These are phyloP conservation scores for Vanrija sp. DNA, from an alignment of 1,284 basidiomycete genomes.

Conservation along the genomic window DNA sequence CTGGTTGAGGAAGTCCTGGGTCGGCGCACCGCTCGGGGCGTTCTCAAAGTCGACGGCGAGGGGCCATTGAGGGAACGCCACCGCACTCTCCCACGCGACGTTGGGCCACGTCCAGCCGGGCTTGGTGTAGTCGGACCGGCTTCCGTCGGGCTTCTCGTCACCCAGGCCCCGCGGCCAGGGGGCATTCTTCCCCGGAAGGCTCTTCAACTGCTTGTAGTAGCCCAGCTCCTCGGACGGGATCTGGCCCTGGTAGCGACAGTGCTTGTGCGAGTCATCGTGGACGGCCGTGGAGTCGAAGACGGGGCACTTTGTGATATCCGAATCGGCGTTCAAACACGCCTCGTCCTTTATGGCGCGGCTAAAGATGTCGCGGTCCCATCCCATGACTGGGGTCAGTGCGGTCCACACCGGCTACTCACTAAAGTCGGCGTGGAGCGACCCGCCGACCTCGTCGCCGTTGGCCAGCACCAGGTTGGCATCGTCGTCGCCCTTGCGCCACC, in stretches of 20 bases:
- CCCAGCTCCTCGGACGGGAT: slow-evolving; percentile 14
- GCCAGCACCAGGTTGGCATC: slow-evolving; percentile 4
- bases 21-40: too few species aligned
- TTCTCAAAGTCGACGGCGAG: too few species aligned
- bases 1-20: too few species aligned
- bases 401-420: too few species aligned
- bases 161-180: slow-evolving; percentile 19
- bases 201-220: background rate
- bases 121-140: background rate
- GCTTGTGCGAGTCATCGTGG: background rate
- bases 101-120: slow-evolving; percentile 10
- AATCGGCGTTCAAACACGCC: background rate
- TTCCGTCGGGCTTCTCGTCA: slow-evolving; percentile 2
- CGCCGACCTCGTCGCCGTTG: slow-evolving; percentile 24
- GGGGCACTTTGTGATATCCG: background rate
- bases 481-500: slow-evolving; percentile 18
- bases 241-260: slow-evolving; percentile 8
- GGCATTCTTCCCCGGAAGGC: slow-evolving; percentile 39
- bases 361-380: slow-evolving; percentile 23
- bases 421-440: slow-evolving; percentile 23
- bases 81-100: background rate
- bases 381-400: background rate
- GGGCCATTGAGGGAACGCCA: too few species aligned
- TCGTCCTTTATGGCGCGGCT: slow-evolving; percentile 15
- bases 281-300: slow-evolving; percentile 4